phyloP scores from a whole-genome alignment of 768 basidiomycete species.

The Leccinellum rugosiceps region DNA sequence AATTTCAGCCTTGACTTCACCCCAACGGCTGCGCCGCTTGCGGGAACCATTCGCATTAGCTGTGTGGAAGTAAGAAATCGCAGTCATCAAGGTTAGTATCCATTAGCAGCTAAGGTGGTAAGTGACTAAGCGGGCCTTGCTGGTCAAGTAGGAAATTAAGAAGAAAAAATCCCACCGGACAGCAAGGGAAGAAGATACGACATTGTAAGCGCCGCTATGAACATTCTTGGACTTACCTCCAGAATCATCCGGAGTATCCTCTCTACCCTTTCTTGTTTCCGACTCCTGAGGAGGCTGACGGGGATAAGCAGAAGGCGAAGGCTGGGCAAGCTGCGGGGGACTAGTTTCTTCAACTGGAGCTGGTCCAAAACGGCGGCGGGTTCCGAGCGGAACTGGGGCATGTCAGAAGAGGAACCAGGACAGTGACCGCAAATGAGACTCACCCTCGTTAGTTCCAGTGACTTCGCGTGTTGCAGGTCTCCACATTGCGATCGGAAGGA shows the following conservation, averaged over 20 bases:
- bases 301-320: conserved; percentile 83
- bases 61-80: conserved; percentile 44
- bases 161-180: conserved; percentile 29
- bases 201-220: conserved; percentile 37
- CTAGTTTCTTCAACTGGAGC: conserved; percentile 77
- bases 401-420: conserved; percentile 13
- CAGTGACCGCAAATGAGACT: conserved; percentile 24
- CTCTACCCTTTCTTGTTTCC: conserved; percentile 61
- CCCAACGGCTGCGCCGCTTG: conserved; percentile 97
- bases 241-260: conserved; percentile 65
- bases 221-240: conserved; percentile 65
- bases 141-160: conserved; percentile 26
- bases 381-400: conserved; percentile 69
- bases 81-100: conserved; percentile 56
- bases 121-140: conserved; percentile 30
- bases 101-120: conserved; percentile 37
- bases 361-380: conserved; percentile 88
- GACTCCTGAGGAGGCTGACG: conserved; percentile 55
- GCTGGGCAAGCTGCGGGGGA: conserved; percentile 83
- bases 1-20: conserved; percentile 87
- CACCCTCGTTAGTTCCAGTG: conserved; percentile 91
- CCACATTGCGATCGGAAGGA: conserved; percentile 63
- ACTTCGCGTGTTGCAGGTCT: conserved; percentile 86
- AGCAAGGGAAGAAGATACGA: conserved; percentile 36
- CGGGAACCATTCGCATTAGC: conserved; percentile 85